Conservation (phyloP, 352 stramenopile species). For the Thraustochytrium sp. region DNA sequence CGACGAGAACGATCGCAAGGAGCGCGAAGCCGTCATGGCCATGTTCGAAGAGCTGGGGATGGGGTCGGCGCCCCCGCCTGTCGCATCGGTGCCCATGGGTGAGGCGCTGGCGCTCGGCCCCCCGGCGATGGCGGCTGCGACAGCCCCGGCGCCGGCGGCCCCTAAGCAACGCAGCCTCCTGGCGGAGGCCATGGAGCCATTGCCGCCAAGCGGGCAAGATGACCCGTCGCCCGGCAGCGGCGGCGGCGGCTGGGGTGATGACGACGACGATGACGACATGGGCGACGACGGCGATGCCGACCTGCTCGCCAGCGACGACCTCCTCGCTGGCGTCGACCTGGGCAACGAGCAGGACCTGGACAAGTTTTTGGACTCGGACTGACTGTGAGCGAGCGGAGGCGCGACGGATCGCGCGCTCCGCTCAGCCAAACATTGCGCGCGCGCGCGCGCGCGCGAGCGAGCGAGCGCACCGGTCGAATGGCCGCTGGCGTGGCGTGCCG, state of each 20-base stretch:
- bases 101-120: background rate
- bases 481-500: background rate
- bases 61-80: background rate
- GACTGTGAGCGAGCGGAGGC: background rate
- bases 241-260: background rate
- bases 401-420: no score
- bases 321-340: background rate
- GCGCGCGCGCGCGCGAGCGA: no score
- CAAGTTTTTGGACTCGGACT: background rate
- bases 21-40: background rate
- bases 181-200: background rate
- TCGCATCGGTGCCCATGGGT: background rate
- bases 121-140: background rate
- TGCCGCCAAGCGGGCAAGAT: no score
- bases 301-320: background rate
- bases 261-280: background rate
- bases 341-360: background rate
- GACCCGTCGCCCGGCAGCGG: no score
- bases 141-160: background rate
- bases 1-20: background rate
- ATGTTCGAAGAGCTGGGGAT: constrained; percentile 14
- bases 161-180: background rate
- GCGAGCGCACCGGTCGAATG: no score
- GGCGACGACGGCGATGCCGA: background rate
- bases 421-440: no score